Evolutionary conservation across 1,284 basidiomycete species (phyloP).

Genomic region (Puccinia polysora): DNA sequence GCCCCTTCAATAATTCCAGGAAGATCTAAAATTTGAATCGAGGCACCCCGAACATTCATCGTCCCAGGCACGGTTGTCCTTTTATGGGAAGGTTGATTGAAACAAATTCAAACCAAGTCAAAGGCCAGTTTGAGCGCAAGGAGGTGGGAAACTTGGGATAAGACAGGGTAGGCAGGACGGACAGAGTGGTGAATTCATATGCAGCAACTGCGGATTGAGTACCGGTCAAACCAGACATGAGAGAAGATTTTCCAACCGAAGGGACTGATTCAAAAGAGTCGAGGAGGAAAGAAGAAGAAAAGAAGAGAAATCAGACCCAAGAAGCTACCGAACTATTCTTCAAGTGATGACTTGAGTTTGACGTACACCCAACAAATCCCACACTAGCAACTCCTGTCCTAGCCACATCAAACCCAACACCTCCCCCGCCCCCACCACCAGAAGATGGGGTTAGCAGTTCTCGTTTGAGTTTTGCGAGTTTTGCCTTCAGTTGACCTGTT

Average conservation of each 20-base stretch:
- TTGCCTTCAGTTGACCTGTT: constrained; percentile 60
- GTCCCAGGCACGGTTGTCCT: constrained; percentile 84
- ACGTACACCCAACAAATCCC: constrained; percentile 67
- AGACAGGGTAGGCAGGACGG: constrained; percentile 49
- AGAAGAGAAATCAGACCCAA: constrained; percentile 26
- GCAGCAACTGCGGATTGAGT: constrained; percentile 96
- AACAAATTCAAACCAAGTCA: not conserved
- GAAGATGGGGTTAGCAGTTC: constrained; percentile 80
- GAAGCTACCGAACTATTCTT: constrained; percentile 11
- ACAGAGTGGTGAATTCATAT: constrained; percentile 84
- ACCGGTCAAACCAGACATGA: constrained; percentile 97
- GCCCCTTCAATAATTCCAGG: constrained; percentile 98
- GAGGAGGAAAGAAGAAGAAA: constrained; percentile 46
- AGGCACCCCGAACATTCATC: constrained; percentile 86
- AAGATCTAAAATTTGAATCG: constrained; percentile 63
- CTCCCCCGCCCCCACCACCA: constrained; percentile 76
- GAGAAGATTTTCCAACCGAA: constrained; percentile 68
- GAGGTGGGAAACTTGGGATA: not conserved
- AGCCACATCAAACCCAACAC: constrained; percentile 81
- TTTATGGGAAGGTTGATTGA: not conserved
- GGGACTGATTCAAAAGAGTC: constrained; percentile 53
- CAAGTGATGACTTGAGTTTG: not conserved
- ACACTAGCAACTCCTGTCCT: constrained; percentile 92
- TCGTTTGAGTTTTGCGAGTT: constrained; percentile 90
- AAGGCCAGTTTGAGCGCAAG: not conserved